Base-by-base conservation (phyloP, 441 rosid genomes). In the Pelargonium citronellum region DNA sequence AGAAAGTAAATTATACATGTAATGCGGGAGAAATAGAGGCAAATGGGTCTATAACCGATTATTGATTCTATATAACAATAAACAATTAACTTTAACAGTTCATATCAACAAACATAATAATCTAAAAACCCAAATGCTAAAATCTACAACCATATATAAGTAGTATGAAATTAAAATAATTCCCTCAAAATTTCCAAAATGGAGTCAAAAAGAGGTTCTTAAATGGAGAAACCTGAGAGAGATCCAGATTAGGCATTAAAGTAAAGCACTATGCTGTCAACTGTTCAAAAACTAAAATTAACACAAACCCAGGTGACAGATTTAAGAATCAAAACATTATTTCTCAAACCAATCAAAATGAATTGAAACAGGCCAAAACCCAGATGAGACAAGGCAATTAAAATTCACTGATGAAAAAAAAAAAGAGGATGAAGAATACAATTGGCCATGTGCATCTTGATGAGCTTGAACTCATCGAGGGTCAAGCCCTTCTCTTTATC, bases 401-500 rank as follows among this genome's bases (percentile, higher is more conserved):
- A 30, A 65, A 60, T 6, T 16, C 15, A 16, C 64, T 46, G 15
- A 41, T 2, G 10, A 12, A 44, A 11, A 7, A 46, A 46, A 1
- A 24, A 0, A 5, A 5, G 19, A 7, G 3, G 2, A 39, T 19
- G 49, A 10, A 53, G 58, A 46, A 39, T 87, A 92, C 95, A 86
- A 76, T 73, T 88, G 16, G 89, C 77, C 95, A 91, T 89, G 16
- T 91, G 97, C 77, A 83, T 74, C 80, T 91, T 93, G 63, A 91
- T 87, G 75, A 93, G 83, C 87, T 88, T 93, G 75, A 86, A 88
- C 69, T 93, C 96, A 37, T 93, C 97, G 61, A 84, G 63, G 34
- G 87, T 78, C 34, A 89, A 74, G 70, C 98, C 96, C 74, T 80
- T 92, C 44, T 89, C 95, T 82, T 81, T 88, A 69, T 91, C 97